Evolutionary conservation across 2,329 filamentous ascomycete genomes (phyloP), one percentile per base, ranked within the genome.

Genomic region (Nemania sp.): DNA sequence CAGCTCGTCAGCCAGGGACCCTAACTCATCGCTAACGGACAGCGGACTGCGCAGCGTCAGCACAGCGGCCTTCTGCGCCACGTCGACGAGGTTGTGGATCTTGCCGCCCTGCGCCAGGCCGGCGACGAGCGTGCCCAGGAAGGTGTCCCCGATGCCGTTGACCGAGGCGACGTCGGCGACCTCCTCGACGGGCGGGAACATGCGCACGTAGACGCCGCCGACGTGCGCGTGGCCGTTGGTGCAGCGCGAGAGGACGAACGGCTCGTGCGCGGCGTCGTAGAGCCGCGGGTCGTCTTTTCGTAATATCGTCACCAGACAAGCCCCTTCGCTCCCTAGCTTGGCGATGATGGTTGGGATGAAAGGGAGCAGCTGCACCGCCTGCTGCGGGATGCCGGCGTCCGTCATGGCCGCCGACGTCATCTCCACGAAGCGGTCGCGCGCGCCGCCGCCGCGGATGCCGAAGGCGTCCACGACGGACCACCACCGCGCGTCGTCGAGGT

Each of bases 111-210:
- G 84, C 0, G 87, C 87, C 66, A 98, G 73, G 0, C 90, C 91
- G 1, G 92, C 89, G n/a, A 97, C 79, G 57, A 97, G 68, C 13
- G 92, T 89, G 0, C 94, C 95, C 9, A 96, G 64, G 73, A 98
- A 93, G 0, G 95, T 97, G 76, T 99, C 95, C 0, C 95, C 95
- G 2, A 92, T 92, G 0, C 94, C 95, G 73, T 98, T 98, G 10
- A 98, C 94, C 48, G 92, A 97, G 1, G 94, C 87, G 1, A 96
- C 81, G 25, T 95, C 86, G 18, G 83, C 77, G 0, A 97, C 81
- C 15, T 79, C 77, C 72, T 90, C 87, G 0, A 84, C 84, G 0
- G 90, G 80, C 0, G 90, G 86, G 73, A 91, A 90, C 18, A 85
- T 67, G 35, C 84, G 74, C 88, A 97, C 92, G 71, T 97, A 97